Conservation (phyloP, 169 alveolate species). For the Pseudocohnilembus persalinus region DNA sequence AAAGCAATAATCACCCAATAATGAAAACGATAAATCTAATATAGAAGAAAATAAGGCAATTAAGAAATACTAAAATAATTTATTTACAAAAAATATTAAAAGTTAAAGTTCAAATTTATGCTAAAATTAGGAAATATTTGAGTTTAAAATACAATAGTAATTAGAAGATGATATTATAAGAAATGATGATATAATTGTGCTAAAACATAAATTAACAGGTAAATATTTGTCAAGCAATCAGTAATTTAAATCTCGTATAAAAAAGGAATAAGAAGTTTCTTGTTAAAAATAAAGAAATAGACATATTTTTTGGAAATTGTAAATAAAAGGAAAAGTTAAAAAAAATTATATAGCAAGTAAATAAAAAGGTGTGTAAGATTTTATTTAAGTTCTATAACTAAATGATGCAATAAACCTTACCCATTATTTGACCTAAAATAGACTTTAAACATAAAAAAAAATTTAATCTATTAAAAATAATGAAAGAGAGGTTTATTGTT, state of each 20-base stretch:
- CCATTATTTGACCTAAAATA: not conserved
- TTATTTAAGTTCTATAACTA: too few species aligned
- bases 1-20: too few species aligned
- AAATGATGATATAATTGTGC: not conserved
- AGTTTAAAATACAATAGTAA: too few species aligned
- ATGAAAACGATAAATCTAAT: too few species aligned
- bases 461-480: too few species aligned
- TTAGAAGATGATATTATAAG: not conserved
- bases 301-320: not conserved
- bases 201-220: not conserved
- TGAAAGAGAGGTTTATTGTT: not conserved
- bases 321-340: not conserved
- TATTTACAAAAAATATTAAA: too few species aligned
- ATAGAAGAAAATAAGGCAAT: too few species aligned
- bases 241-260: not conserved
- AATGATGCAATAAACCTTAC: not conserved
- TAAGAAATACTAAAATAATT: too few species aligned
- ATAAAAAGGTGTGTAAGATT: too few species aligned
- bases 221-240: not conserved
- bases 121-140: too few species aligned
- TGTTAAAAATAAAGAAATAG: not conserved
- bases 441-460: not conserved
- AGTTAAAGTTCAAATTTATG: too few species aligned
- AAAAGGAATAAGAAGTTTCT: not conserved
- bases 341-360: not conserved